Evolutionary conservation across 768 basidiomycete species (phyloP), one percentile per base, ranked within the genome.

Genomic region (Tulasnella sp.): DNA sequence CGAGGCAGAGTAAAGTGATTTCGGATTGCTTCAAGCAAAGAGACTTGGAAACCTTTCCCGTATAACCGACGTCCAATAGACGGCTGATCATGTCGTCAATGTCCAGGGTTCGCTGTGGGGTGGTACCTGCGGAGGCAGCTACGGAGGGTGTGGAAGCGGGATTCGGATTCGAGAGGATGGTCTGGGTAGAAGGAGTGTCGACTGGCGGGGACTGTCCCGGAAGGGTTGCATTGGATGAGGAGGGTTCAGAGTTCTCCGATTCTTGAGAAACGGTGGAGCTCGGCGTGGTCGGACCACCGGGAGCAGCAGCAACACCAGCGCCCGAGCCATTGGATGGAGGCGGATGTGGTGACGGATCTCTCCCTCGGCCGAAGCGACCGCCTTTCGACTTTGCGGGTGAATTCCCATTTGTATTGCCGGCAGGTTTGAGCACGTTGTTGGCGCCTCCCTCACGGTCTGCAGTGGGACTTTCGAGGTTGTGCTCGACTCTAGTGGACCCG

Each of bases 81-180:
- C 94, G 82, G 67, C 86, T 83, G 66, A 99, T 98, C 87, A 98
- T 96, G 69, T 97, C 93, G 71, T 98, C 94, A 57, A 98, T 81
- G 69, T 99, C 96, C 64, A 97, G 75, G 43, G 79, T 81, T 67
- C 77, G 81, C 59, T 74, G 72, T 69, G 9, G 65, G 63, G 29
- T 64, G 45, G 49, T 62, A 63, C 62, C 39, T 58, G 68, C 60
- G 59, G 65, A 62, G 25, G 68, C 52, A 23, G 43, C 42, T 23
- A 60, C 52, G 17, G 46, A 41, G 23, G 60, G 57, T 29, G 45
- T 55, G 43, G 55, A 17, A 81, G 77, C 40, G 61, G 77, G 70
- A 25, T 74, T 68, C 61, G 86, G 82, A 52, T 78, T 72, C 57
- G 90, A 80, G 57, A 96, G 81, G 63, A 97, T 96, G 34, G 91